Percentiles rank a stretch among this genome's conserved stretches.
These are phyloP conservation scores for Calcarisporium arbuscula DNA, from an alignment of 2,329 filamentous ascomycete species.

Conservation along the genomic window DNA sequence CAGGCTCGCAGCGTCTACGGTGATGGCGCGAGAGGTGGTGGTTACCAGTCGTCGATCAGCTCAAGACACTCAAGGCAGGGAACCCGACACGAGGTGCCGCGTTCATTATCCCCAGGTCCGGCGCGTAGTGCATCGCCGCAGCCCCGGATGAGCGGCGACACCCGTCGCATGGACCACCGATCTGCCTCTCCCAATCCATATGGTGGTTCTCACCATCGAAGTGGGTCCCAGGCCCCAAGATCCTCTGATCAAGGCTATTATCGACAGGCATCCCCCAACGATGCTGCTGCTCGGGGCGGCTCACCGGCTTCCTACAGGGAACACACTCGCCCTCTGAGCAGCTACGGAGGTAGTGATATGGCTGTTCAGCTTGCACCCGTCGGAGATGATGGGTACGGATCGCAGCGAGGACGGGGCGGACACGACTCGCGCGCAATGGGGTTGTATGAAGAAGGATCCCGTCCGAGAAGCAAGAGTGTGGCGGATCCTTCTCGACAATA, in stretches of 20 bases:
- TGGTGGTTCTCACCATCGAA: slow-evolving; percentile 28
- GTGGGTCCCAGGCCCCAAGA: slow-evolving; percentile 33
- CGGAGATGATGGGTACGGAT: slow-evolving; percentile 53
- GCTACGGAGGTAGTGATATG: slow-evolving; percentile 50
- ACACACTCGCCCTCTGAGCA: slow-evolving; percentile 44
- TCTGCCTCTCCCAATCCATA: slow-evolving; percentile 62
- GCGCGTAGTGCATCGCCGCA: slow-evolving; percentile 58
- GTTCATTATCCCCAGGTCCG: slow-evolving; percentile 62
- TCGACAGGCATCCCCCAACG: slow-evolving; percentile 45
- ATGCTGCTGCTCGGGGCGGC: slow-evolving; percentile 35
- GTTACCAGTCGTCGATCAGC: slow-evolving; percentile 29
- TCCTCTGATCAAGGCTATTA: slow-evolving; percentile 46
- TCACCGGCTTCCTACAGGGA: slow-evolving; percentile 44
- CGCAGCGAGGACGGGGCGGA: slow-evolving; percentile 41
- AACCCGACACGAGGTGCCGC: slow-evolving; percentile 53
- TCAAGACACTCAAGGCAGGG: slow-evolving; percentile 54
- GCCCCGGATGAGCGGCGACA: slow-evolving; percentile 45
- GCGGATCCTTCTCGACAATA: slow-evolving; percentile 77
- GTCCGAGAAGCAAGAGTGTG: slow-evolving; percentile 73
- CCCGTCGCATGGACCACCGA: slow-evolving; percentile 34
- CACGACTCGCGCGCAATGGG: slow-evolving; percentile 47
- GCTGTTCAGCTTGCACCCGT: slow-evolving; percentile 60
- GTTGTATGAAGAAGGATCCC: slow-evolving; percentile 47
- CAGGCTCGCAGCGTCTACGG: slow-evolving; percentile 78
- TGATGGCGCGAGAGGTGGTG: slow-evolving; percentile 26